A percentile compares a stretch with the other conserved stretches of the same genome.
These are phyloP conservation scores for Byssoonygena ceratinophila DNA, from an alignment of 2,329 filamentous ascomycete species.

Conservation along the genomic window DNA sequence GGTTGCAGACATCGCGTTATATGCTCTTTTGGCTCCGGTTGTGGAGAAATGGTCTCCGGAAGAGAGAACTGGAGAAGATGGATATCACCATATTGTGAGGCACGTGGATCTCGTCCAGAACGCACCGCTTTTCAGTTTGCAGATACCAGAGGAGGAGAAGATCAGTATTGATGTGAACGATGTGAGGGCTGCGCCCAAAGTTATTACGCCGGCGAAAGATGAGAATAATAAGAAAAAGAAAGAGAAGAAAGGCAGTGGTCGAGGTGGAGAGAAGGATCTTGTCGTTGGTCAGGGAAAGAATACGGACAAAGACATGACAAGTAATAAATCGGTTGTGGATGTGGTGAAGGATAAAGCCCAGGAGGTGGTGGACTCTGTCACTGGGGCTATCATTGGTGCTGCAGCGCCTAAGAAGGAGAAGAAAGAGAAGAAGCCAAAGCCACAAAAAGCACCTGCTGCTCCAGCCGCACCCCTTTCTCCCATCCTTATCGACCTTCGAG, in stretches of 20 bases:
- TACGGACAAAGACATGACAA: slow-evolving; percentile 40
- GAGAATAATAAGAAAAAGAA: slow-evolving; percentile 99
- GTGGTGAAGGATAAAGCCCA: slow-evolving; percentile 38
- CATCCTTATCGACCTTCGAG: slow-evolving; percentile 80
- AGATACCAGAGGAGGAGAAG: slow-evolving; percentile 62
- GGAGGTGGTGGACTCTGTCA: slow-evolving; percentile 37
- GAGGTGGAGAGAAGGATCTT: slow-evolving; percentile 25
- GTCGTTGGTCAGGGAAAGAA: slow-evolving; percentile 31
- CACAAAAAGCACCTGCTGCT: slow-evolving; percentile 53
- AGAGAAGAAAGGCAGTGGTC: slow-evolving; percentile 88
- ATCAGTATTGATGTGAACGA: slow-evolving; percentile 67
- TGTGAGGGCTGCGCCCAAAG: slow-evolving; percentile 77
- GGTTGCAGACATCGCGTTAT: slow-evolving; percentile 73
- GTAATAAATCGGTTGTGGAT: slow-evolving; percentile 40
- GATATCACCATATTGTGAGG: slow-evolving; percentile 82
- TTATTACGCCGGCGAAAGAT: slow-evolving; percentile 82
- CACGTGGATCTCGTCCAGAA: slow-evolving; percentile 94
- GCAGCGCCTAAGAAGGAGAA: slow-evolving; percentile 47
- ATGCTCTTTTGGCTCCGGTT: slow-evolving; percentile 63
- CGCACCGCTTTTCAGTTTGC: slow-evolving; percentile 58
- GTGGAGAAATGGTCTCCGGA: slow-evolving; percentile 73
- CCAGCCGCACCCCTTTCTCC: slow-evolving; percentile 69
- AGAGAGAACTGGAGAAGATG: slow-evolving; percentile 79
- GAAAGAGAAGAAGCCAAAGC: slow-evolving; percentile 75
- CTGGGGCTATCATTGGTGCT: slow-evolving; percentile 20